Base-by-base conservation (phyloP, 2,329 filamentous ascomycete species). In the Epichloe baconii region DNA sequence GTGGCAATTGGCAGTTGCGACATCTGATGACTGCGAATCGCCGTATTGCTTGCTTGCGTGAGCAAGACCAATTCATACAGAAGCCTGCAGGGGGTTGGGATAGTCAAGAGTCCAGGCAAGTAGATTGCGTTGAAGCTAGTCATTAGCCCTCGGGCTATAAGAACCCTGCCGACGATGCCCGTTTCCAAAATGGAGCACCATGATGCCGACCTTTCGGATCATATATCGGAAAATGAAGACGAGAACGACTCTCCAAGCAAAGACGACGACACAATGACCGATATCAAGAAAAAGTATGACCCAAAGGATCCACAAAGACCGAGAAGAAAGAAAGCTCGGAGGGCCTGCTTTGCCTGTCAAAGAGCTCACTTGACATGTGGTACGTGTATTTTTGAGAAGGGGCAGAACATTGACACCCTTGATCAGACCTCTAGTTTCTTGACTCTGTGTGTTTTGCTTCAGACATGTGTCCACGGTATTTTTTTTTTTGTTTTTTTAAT, bases 281-380 rank as follows among this genome's bases (percentile, higher is more conserved):
- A 78, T 61, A 66, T 72, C 52, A 82, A 82, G 69, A 86, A 85
- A 69, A 85, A 83, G 69, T 76, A 82, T 66, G 77, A 87, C 71
- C 81, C 89, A 52, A 97, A 97, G 69, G 93, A 98, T 66, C 90
- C 91, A 52, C 76, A 85, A 62, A 82, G 93, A 54, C 91, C 93
- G 17, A 78, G 90, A 59, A 81, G 93, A 62, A 98, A 97, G 76
- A 98, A 98, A 77, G 93, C 93, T 38, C 81, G 91, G 59, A 79
- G 93, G 67, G 93, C 93, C 52, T 98, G 93, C 69, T 95, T 86
- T 78, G 91, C 93, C 56, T 98, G 93, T 70, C 93, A 98, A 72
- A 79, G 91, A 69, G 93, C 93, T 56, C 93, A 98, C 78, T 74
- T 98, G 66, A 98, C 93, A 57, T 98, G 93, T 74, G 91, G 93